These are phyloP conservation scores for Penicillium diatomitis DNA, from an alignment of 495 filamentous ascomycete species.

Conservation along the genomic window DNA sequence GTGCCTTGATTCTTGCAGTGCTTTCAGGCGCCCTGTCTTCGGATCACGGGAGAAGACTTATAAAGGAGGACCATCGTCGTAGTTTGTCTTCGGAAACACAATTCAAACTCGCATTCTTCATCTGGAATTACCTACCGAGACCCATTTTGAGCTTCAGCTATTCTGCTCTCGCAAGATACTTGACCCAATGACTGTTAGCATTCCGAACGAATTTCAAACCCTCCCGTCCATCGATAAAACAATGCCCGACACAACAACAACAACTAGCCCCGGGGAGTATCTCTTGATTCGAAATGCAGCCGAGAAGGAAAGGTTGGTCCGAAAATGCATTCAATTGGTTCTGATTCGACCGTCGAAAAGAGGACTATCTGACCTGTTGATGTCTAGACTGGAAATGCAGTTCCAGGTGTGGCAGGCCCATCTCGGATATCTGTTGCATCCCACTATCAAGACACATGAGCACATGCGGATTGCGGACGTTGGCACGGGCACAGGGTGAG, in stretches of 20 bases:
- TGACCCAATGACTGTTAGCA: no score
- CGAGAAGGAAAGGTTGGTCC: neutral
- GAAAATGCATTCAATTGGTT: neutral
- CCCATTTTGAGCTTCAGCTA: no score
- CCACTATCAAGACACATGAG: neutral
- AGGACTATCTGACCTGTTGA: no score
- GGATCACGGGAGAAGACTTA: no score
- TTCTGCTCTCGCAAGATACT: no score
- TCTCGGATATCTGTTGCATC: constrained; percentile 2
- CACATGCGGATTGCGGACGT: constrained; percentile 4
- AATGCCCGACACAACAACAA: neutral
- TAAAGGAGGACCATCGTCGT: no score
- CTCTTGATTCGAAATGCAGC: neutral
- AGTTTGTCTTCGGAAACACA: no score
- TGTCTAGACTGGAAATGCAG: neutral
- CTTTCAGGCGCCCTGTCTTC: no score
- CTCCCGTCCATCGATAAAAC: neutral
- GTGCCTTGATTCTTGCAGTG: no score
- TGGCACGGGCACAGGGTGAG: constrained; percentile 6
- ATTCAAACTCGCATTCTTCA: no score
- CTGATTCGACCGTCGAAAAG: neutral
- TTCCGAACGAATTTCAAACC: no score
- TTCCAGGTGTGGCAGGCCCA: neutral
- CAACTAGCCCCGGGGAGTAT: neutral
- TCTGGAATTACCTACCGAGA: no score